Evolutionary conservation across 2,329 filamentous ascomycete genomes (phyloP).

Genomic region (Microcyclospora pomicola): DNA sequence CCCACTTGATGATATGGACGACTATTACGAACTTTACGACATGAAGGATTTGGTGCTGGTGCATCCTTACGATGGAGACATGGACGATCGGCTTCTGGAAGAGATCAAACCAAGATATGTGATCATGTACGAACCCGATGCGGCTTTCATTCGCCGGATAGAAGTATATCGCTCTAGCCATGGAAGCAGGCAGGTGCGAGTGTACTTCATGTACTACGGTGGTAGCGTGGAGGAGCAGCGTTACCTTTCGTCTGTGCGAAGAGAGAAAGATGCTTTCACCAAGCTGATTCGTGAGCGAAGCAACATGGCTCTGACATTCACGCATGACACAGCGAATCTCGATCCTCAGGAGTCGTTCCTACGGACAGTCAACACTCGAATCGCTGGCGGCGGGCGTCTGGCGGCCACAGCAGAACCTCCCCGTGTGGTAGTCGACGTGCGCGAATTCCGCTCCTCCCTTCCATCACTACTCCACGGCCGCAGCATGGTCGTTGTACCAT

Average conservation of each 20-base stretch:
- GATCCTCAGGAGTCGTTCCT: conserved; percentile 87
- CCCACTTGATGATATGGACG: conserved; percentile 78
- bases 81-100: conserved; percentile 92
- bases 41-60: conserved; percentile 80
- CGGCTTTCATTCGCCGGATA: conserved; percentile 82
- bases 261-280: conserved; percentile 93
- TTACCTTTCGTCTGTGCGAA: conserved; percentile 76
- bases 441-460: conserved; percentile 86
- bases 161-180: conserved; percentile 96
- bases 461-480: conserved; percentile 84
- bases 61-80: conserved; percentile 88
- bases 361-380: conserved; percentile 89
- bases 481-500: conserved; percentile 77
- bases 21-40: conserved; percentile 81
- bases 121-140: conserved; percentile 96
- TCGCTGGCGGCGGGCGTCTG: conserved; percentile 80
- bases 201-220: conserved; percentile 95
- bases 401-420: conserved; percentile 75
- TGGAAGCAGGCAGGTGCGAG: conserved; percentile 71
- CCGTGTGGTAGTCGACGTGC: conserved; percentile 84
- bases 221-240: conserved; percentile 91
- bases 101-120: conserved; percentile 88
- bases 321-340: conserved; percentile 52
- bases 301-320: conserved; percentile 77
- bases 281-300: conserved; percentile 88